Evolutionary conservation across 495 filamentous ascomycete genomes (phyloP).

Genomic region (Neurospora pannonica): DNA sequence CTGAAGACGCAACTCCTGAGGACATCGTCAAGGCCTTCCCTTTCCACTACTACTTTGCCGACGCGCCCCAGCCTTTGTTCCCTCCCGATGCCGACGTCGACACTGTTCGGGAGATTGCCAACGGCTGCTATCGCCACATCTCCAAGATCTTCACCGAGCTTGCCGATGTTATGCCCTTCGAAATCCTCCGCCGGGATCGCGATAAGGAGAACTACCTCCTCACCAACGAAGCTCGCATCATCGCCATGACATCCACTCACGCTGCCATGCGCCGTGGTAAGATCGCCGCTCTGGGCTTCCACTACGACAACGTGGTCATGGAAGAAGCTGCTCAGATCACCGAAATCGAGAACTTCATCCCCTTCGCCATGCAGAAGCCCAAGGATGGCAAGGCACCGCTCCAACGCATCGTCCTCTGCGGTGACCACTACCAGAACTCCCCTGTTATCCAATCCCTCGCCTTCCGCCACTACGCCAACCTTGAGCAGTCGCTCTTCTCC

Average conservation of each 20-base stretch:
- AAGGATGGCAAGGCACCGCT: slow-evolving; percentile 63
- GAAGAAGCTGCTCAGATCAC: slow-evolving; percentile 98
- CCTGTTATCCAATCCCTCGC: slow-evolving; percentile 92
- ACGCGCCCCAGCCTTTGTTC: slow-evolving; percentile 82
- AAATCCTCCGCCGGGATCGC: slow-evolving; percentile 75
- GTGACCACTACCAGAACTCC: slow-evolving; percentile 94
- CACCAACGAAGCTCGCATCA: slow-evolving; percentile 86
- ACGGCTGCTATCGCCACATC: slow-evolving; percentile 86
- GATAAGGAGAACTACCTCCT: slow-evolving; percentile 95
- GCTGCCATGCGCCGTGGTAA: slow-evolving; percentile 94
- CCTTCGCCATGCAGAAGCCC: slow-evolving; percentile 77
- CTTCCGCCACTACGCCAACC: slow-evolving; percentile 91
- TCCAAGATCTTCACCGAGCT: slow-evolving; percentile 87
- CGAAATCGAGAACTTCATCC: slow-evolving; percentile 95
- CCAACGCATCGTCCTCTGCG: slow-evolving; percentile 83
- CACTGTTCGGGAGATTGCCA: slow-evolving; percentile 62
- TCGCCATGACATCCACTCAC: slow-evolving; percentile 98
- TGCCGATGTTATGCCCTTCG: slow-evolving; percentile 89
- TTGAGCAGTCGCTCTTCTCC: slow-evolving; percentile 92
- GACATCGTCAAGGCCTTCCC: slow-evolving; percentile 69
- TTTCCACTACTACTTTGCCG: slow-evolving; percentile 80
- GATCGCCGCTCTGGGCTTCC: slow-evolving; percentile 84
- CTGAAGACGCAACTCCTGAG: slow-evolving; percentile 44
- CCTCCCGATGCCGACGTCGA: slow-evolving; percentile 52
- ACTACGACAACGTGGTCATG: slow-evolving; percentile 97